Base-by-base conservation (phyloP, 2,329 filamentous ascomycete genomes). In the Aspergillus oerlinghausenensis region DNA sequence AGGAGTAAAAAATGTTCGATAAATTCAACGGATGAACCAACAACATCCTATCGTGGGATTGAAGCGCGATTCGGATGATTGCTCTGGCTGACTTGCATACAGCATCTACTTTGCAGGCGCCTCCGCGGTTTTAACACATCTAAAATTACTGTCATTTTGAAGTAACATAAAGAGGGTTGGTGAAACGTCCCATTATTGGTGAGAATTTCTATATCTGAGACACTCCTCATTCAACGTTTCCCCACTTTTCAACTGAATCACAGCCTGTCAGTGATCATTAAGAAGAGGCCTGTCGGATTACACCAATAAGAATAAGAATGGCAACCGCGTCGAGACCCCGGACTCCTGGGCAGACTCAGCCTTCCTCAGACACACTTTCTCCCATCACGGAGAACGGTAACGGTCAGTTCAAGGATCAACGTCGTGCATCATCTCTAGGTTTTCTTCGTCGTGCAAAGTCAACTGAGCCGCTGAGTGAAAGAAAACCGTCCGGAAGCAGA, bases 361-460 rank as follows among this genome's bases (percentile, higher is more conserved):
- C 71, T 62, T 71, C 68, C 60, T 49, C 63, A 49, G 71, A 74
- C 53, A 70, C 62, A 60, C 65, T 71, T 62, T 66, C 68, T 62
- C 63, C 70, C 54, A 65, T 73, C 50, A 65, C 68, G 48, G 74
- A 76, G 56, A 75, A 72, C 59, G 62, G 63, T 42, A 68, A 69
- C 55, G 56, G 40, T 29, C 55, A 58, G 3, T 55, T 56, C 56
- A 69, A 61, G 51, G 63, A 62, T 48, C 56, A 71, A 55, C 78
- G 79, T 64, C 77, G 79, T 58, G 76, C 80, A 25, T 64, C 64
- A 47, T 81, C 79, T 52, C 74, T 84, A 56, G 80, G 80, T 29
- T 82, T 89, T 69, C 80, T 89, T 60, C 82, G 85, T 73, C 84
- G 87, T 65, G 83, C 82, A 70, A 89, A 88, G 70, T 88, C 86